Percentiles rank a stretch among this genome's conserved stretches.
Conservation (phyloP, 371 early-diverging fungal species). For the Haplosporangium sp. region DNA sequence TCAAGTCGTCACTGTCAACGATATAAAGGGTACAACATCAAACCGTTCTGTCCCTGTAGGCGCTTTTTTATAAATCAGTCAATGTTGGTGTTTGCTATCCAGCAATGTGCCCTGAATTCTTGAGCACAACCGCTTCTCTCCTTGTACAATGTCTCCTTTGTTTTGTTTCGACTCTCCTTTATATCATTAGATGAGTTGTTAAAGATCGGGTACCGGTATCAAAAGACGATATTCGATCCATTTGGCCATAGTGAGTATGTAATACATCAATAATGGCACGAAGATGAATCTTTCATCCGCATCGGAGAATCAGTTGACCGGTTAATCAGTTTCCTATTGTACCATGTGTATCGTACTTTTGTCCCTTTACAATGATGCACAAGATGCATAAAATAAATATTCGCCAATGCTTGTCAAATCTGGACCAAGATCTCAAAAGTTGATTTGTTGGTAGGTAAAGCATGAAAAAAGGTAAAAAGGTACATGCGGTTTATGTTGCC, state of each 20-base stretch:
- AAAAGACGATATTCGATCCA: not conserved
- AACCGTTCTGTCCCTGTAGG: not conserved
- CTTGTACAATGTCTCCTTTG: not conserved
- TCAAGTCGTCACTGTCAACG: not conserved
- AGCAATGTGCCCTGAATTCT: slow-evolving; percentile 4
- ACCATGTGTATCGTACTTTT: too few relatives aligned
- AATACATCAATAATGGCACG: too few relatives aligned
- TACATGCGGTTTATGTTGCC: too few relatives aligned
- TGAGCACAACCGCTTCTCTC: not conserved
- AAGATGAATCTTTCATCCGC: not conserved
- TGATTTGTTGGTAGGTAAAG: not conserved
- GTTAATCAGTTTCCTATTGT: too few relatives aligned
- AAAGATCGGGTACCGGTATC: not conserved
- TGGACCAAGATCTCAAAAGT: too few relatives aligned
- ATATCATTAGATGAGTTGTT: not conserved
- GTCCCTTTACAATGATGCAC: too few relatives aligned
- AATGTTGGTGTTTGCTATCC: not conserved
- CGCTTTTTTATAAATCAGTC: not conserved
- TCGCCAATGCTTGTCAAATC: too few relatives aligned
- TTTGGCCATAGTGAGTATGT: not conserved
- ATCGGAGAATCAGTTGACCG: too few relatives aligned
- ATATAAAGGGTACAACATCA: slow-evolving; percentile 7
- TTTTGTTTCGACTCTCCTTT: not conserved
- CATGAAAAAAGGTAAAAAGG: not conserved
- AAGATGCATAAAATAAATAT: too few relatives aligned